These are phyloP conservation scores for Boletus sensibilis DNA, from an alignment of 768 basidiomycete species.

Conservation along the genomic window DNA sequence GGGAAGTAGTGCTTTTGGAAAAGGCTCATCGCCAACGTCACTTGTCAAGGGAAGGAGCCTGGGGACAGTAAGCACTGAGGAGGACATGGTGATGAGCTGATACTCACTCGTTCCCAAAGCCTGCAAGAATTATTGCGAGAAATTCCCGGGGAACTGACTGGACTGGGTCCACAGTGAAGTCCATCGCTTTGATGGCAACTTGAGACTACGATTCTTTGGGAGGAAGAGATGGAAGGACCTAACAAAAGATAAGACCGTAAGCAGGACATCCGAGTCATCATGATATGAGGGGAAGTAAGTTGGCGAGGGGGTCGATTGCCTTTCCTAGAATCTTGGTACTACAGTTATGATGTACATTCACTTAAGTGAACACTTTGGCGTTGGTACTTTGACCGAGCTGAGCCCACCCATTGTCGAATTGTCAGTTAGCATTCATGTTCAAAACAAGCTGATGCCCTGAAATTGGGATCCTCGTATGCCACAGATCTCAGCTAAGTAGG, in stretches of 20 bases:
- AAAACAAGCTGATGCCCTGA: neutral
- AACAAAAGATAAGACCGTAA: neutral
- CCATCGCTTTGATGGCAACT: constrained; percentile 43
- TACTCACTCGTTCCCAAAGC: constrained; percentile 87
- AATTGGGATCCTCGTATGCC: neutral
- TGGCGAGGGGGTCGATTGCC: constrained; percentile 12
- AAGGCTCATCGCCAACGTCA: constrained; percentile 77
- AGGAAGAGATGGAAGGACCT: neutral
- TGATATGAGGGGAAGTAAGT: neutral
- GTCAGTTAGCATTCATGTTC: neutral
- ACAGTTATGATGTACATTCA: no score
- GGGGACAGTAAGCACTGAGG: constrained; percentile 10
- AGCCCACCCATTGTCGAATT: no score
- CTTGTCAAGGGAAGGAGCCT: constrained; percentile 75
- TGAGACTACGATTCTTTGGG: neutral
- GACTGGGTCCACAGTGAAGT: constrained; percentile 56
- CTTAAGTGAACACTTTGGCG: no score
- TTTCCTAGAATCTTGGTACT: constrained; percentile 15
- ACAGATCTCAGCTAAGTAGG: neutral
- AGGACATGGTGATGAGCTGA: neutral
- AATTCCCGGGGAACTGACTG: constrained; percentile 71
- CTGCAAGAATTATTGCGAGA: constrained; percentile 83
- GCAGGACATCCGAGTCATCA: constrained; percentile 9
- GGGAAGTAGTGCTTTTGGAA: constrained; percentile 85
- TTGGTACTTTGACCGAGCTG: no score